Percentiles rank a stretch among this genome's conserved stretches.
phyloP scores from a whole-genome alignment of 2,329 filamentous ascomycete genomes.

The Fusarium hainanense region DNA sequence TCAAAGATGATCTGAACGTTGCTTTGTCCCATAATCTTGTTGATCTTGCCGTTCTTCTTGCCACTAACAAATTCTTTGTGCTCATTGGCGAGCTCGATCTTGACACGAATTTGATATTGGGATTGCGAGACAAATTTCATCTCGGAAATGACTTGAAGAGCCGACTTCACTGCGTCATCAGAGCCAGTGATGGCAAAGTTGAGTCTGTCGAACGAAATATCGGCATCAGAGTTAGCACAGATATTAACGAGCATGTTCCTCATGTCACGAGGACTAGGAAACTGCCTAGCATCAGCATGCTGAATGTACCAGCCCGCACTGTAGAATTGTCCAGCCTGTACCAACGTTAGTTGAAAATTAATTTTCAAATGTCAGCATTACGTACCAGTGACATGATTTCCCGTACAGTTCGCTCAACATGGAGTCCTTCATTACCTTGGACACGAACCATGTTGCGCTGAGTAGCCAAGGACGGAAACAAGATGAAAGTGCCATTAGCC shows the following conservation, averaged over 20 bases:
- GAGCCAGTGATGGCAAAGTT: slow-evolving; percentile 95
- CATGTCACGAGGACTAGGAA: slow-evolving; percentile 77
- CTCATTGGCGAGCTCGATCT: slow-evolving; percentile 98
- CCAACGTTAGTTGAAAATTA: slow-evolving; percentile 38
- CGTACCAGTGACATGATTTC: slow-evolving; percentile 94
- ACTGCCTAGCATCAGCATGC: slow-evolving; percentile 73
- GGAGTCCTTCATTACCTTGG: slow-evolving; percentile 91
- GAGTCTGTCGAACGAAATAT: slow-evolving; percentile 93
- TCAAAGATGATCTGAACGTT: slow-evolving; percentile 99
- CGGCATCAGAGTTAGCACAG: slow-evolving; percentile 94
- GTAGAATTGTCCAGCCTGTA: slow-evolving; percentile 93
- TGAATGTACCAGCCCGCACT: slow-evolving; percentile 96
- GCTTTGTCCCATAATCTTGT: slow-evolving; percentile 99
- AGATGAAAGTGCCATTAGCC: slow-evolving; percentile 92
- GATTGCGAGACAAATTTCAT: slow-evolving; percentile 88
- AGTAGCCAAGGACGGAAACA: slow-evolving; percentile 88
- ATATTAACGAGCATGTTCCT: slow-evolving; percentile 94
- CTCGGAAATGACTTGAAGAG: slow-evolving; percentile 92
- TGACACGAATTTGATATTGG: slow-evolving; percentile 93
- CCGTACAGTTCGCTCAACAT: slow-evolving; percentile 92
- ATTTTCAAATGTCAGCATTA: slow-evolving; percentile 20
- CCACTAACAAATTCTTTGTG: slow-evolving; percentile 99
- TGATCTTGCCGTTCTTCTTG: slow-evolving; percentile 99
- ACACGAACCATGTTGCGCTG: slow-evolving; percentile 87
- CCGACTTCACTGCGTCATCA: slow-evolving; percentile 94